Base-by-base conservation (phyloP, 140 eudicot species). In the Cichorium intybus region DNA sequence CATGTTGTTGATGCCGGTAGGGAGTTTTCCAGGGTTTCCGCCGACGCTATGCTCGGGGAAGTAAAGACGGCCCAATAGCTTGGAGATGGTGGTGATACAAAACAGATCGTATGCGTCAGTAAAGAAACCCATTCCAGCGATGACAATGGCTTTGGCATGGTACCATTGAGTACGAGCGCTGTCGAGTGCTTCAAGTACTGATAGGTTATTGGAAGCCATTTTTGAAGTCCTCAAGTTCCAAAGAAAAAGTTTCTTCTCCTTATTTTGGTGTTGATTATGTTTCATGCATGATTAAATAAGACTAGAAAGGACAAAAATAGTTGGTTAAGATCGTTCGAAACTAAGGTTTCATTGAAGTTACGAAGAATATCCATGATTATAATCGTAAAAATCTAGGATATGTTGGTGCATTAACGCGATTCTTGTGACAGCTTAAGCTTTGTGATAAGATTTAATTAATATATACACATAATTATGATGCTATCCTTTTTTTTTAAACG, bases 41-140 rank as follows among this genome's bases (percentile, higher is more conserved):
- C 31, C 28, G 1, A 46, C 16, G 29, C 17, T 0, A 3, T 76
- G 73, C n/a, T 76, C 75, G 15, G 72, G 20, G 63, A 50, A 85
- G 66, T 85, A 82, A 66, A 85, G 75, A 0, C 94, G 88, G 56
- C 94, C 94, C 22, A 85, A 49, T 24, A 85, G 72, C 45, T 85
- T 85, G 1, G 94, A 73, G 23, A 85, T 75, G 11, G 86, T 73
- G 37, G 88, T 45, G 60, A 85, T 85, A 75, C 84, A 79, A 9
- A 85, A 82, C 16, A 85, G 88, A 24, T 85, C 94, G 46, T 85
- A 82, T 0, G 94, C 94, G 11, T 85, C 94, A 0, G 94, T 85
- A 71, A 85, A 85, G 66, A 85, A 85, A 0, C 94, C 94, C 94
- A 85, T 85, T 0, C 94, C 94, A 1, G 86, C 88, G 3, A 85